Evolutionary conservation across 108 stramenopile genomes (phyloP), one percentile per base, ranked within the genome.

Genomic region (Skeletonema tropicum): DNA sequence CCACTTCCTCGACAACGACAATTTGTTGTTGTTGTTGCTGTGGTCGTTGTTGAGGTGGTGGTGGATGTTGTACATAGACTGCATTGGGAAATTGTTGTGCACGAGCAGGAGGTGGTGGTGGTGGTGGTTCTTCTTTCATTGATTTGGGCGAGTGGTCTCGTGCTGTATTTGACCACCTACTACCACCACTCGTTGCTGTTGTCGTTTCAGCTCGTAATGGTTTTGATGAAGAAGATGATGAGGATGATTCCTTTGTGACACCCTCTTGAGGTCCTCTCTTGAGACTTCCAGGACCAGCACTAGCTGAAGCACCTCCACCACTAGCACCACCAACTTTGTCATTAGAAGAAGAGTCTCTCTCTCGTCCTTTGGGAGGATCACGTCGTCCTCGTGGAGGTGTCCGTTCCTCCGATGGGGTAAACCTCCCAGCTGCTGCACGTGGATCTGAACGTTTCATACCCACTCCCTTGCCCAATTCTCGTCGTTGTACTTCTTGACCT

Each of bases 401-500:
- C 19, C 52, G 52, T 55, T 5, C 52, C 10, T 21, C 9, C 7
- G 23, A 19, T 3, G 19, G 52, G 2, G 19, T 55, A n/a, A 55
- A 55, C 23, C 52, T 19, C 3, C 52, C 52, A 6, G 1, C 48
- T 17, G 48, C 13, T 55, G 52, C 52, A 0, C 52, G 52, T 55
- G 23, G 52, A 55, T 55, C 52, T 25, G 19, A 25, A 21, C 52
- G 52, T 55, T 55, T 55, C 52, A 55, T 55, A 55, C 52, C 52
- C 6, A 55, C 52, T 0, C 52, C 52, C n/a, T 55, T 55, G 23
- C 52, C 52, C 23, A 55, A 55, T 23, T 55, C 52, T 25, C 52
- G 19, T 25, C 52, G 19, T 10, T 55, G 23, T 23, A 8, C 19
- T 6, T 49, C 48, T 19, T 2, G 1, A 29, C 26, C 26, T 29